A percentile compares a stretch with the other conserved stretches of the same genome.
Evolutionary conservation across 2,329 filamentous ascomycete genomes (phyloP).

Genomic region (Cladosporium sp.): DNA sequence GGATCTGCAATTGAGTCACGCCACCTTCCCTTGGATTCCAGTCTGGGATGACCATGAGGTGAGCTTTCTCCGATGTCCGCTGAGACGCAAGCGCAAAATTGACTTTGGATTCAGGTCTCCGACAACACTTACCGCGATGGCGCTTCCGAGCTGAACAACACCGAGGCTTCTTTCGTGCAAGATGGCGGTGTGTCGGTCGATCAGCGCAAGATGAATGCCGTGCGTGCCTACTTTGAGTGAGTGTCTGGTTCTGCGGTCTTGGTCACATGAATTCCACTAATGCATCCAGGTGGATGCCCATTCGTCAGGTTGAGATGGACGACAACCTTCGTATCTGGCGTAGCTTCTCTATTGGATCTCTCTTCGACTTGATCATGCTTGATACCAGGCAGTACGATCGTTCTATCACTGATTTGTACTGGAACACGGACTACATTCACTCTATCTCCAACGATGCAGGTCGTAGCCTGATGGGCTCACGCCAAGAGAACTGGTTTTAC

Average conservation of each 20-base stretch:
- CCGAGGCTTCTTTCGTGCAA: conserved; percentile 64
- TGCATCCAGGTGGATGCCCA: conserved; percentile 48
- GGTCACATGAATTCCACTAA: neutral
- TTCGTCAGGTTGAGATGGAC: conserved; percentile 66
- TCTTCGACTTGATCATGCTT: conserved; percentile 68
- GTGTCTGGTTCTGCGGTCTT: neutral
- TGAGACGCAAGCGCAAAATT: conserved; percentile 53
- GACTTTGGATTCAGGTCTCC: conserved; percentile 46
- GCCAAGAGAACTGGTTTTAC: conserved; percentile 77
- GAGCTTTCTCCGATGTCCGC: neutral
- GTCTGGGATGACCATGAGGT: conserved; percentile 63
- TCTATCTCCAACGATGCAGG: conserved; percentile 66
- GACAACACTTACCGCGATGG: conserved; percentile 69
- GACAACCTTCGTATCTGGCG: conserved; percentile 71
- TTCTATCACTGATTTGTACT: conserved; percentile 60
- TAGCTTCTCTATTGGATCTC: conserved; percentile 64
- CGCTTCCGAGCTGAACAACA: conserved; percentile 63
- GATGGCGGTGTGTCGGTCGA: conserved; percentile 65
- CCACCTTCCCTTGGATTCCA: conserved; percentile 63
- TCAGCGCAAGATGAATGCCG: conserved; percentile 68
- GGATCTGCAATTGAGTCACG: conserved; percentile 59
- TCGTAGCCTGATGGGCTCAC: conserved; percentile 69
- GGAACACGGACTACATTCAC: conserved; percentile 37
- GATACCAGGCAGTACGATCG: conserved; percentile 71
- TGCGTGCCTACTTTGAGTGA: conserved; percentile 6